A percentile compares a stretch with the other conserved stretches of the same genome.
Conservation (phyloP, 2,329 filamentous ascomycete species). For the Ceratocystis smalleyi region DNA sequence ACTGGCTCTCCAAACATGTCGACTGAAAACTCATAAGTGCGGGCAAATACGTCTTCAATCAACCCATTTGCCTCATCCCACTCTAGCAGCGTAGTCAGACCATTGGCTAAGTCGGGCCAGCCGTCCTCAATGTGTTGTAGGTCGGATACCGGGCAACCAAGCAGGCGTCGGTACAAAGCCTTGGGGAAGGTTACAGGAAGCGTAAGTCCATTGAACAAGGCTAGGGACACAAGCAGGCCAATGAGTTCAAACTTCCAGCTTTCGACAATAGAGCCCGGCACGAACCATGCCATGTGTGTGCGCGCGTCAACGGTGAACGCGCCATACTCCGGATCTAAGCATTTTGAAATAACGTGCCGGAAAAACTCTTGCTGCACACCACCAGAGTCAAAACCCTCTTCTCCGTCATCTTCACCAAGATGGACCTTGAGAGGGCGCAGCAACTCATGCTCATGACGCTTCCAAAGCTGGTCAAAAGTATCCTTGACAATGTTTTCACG, state of each 20-base stretch:
- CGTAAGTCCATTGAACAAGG: slow-evolving; percentile 84
- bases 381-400: slow-evolving; percentile 83
- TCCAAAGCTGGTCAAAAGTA: slow-evolving; percentile 79
- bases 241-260: slow-evolving; percentile 83
- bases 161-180: slow-evolving; percentile 66
- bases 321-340: slow-evolving; percentile 61
- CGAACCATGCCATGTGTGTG: slow-evolving; percentile 77
- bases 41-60: slow-evolving; percentile 65
- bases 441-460: slow-evolving; percentile 65
- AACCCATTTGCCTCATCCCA: slow-evolving; percentile 63
- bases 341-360: slow-evolving; percentile 63
- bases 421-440: slow-evolving; percentile 76
- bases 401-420: slow-evolving; percentile 64
- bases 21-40: slow-evolving; percentile 74
- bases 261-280: slow-evolving; percentile 64
- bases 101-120: slow-evolving; percentile 68
- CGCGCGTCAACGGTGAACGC: slow-evolving; percentile 64
- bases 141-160: slow-evolving; percentile 51
- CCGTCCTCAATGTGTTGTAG: slow-evolving; percentile 69
- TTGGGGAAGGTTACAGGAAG: slow-evolving; percentile 78
- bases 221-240: slow-evolving; percentile 74
- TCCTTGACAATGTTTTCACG: slow-evolving; percentile 53
- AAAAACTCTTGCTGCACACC: slow-evolving; percentile 97
- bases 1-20: slow-evolving; percentile 41
- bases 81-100: slow-evolving; percentile 54